Evolutionary conservation across 2,329 filamentous ascomycete genomes (phyloP), one percentile per base, ranked within the genome.

Genomic region (Aspergillus brunneoviolaceus): DNA sequence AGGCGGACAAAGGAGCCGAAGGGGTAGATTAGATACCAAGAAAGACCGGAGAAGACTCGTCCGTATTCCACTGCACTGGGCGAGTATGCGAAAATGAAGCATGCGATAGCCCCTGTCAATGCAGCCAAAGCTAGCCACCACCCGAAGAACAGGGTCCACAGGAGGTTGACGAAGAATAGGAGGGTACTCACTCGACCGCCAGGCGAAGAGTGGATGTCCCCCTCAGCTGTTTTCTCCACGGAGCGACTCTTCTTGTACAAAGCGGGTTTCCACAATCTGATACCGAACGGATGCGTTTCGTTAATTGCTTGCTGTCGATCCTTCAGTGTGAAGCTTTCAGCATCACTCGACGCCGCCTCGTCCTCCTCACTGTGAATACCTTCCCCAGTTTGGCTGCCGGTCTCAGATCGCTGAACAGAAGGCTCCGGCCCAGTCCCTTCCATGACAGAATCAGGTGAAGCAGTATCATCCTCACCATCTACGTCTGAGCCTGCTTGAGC

Each of bases 301-400:
- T 99, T 99, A 82, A 99, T 99, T 65, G 95, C 95, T 74, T 96
- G 88, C 77, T 99, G 95, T 58, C 95, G 87, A 76, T 99, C 95
- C 76, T 96, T 96, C 69, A 99, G 84, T 0, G 95, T 99, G 74
- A 99, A 99, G 79, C 94, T 98, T 78, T 97, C 95, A 1, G 95
- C 90, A 69, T 98, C 95, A 75, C 94, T 97, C 55, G 93, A 71
- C 60, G 90, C 87, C 60, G 80, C 87, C 33, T 90, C 88, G 21
- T 90, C 68, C 5, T 65, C 89, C 10, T 89, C 87, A 48, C 84
- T 85, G 51, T 85, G 84, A 11, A 82, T 82, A 16, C 74, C 77
- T 10, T 75, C 42, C 23, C 50, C 72, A 29, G 60, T 60, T 31
- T 67, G 60, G 25, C 60, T 63, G 29, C 55, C 57, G 5, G 52